Evolutionary conservation across 2,329 filamentous ascomycete genomes (phyloP), one percentile per base, ranked within the genome.

Genomic region (Talaromyces sp.): DNA sequence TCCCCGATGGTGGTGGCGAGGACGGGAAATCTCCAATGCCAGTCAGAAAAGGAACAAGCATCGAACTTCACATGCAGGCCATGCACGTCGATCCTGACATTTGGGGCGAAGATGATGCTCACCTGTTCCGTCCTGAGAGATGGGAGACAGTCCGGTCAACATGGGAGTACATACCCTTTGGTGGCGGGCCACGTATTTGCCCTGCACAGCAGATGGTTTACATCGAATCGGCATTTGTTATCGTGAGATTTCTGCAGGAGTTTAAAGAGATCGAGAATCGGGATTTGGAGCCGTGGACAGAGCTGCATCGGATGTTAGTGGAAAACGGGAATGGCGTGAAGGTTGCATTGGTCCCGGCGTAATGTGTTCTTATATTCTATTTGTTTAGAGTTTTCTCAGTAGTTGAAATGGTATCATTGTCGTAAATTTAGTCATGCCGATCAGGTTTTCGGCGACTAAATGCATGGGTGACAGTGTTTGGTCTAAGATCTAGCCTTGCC

Each of bases 21-120:
- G 28, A 57, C 23, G 75, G 80, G 42, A 73, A 76, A 1, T 76
- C 81, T 50, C 89, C 89, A 0, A 70, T 94, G 2, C 85, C 86
- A 61, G 76, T 92, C 6, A 83, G 84, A 62, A 88, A 90, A 73
- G 85, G 88, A 68, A 86, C 86, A 1, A 75, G 82, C 6, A 79
- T 95, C 63, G 80, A 76, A 51, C 95, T 92, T 79, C 87, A 82
- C 54, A 82, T 88, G 0, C 82, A 91, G 58, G 75, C 85, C 6
- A 90, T 94, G 89, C 90, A 95, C 70, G 86, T 90, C 1, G 84
- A 89, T n/a, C 73, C 71, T 42, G 81, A 83, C 40, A 69, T 78
- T 62, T 83, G 75, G 69, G 80, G 80, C 2, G 58, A 68, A 0
- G 18, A 47, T 47, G 81, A 83, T 51, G 78, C 79, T 0, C 72